Evolutionary conservation across 805 yeast genomes (phyloP).

Genomic region (Zygosaccharomyces bisporus): DNA sequence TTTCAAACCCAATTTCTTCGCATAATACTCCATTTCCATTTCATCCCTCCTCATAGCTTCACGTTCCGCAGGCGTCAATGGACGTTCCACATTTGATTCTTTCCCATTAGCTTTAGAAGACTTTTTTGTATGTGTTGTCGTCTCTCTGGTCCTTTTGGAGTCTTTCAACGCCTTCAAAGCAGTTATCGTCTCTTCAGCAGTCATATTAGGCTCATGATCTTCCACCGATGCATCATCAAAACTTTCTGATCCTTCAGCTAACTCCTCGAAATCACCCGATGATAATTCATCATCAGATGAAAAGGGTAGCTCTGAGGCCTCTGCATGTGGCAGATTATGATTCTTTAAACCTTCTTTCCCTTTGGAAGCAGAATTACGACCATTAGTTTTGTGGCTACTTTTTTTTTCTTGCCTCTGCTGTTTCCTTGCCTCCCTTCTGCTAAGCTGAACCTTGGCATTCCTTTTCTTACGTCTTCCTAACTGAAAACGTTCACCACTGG

Average conservation of each 20-base stretch:
- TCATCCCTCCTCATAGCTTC: slow-evolving; percentile 58
- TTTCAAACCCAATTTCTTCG: slow-evolving; percentile 72
- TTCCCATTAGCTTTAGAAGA: slow-evolving; percentile 10
- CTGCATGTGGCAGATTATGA: slow-evolving; percentile 12
- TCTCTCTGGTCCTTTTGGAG: slow-evolving; percentile 25
- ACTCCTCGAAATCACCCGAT: slow-evolving; percentile 43
- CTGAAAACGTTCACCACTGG: slow-evolving; percentile 39
- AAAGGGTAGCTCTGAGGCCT: slow-evolving; percentile 25
- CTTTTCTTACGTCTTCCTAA: slow-evolving; percentile 36
- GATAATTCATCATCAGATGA: slow-evolving; percentile 42
- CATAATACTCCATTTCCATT: slow-evolving; percentile 75
- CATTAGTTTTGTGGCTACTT: slow-evolving; percentile 7
- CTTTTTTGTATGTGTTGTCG: slow-evolving; percentile 21
- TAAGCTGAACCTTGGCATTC: slow-evolving; percentile 27
- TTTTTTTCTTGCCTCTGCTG: slow-evolving; percentile 38
- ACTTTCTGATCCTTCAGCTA: too few relatives aligned
- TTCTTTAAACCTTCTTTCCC: slow-evolving; percentile 9
- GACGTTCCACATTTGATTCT: slow-evolving; percentile 18
- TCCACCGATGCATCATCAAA: slow-evolving; percentile 38
- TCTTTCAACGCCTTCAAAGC: slow-evolving; percentile 32
- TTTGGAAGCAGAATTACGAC: neutral
- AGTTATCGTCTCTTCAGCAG: slow-evolving; percentile 38
- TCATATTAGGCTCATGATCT: slow-evolving; percentile 29
- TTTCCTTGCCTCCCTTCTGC: slow-evolving; percentile 44
- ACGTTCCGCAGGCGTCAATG: slow-evolving; percentile 43